A percentile compares a stretch with the other conserved stretches of the same genome.
Conservation (phyloP, 441 rosid genomes). For the Croton setiger region DNA sequence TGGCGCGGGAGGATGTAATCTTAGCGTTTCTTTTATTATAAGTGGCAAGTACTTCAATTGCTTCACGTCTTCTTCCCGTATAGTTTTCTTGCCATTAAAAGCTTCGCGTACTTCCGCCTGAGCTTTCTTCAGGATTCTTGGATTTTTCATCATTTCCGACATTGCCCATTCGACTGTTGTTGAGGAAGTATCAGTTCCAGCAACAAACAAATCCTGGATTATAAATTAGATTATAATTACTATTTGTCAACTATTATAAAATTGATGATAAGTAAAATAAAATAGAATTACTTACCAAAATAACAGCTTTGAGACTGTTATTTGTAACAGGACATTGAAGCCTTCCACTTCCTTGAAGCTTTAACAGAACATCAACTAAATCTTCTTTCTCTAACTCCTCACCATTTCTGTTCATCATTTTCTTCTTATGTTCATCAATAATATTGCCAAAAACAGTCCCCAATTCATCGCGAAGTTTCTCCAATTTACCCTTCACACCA, state of each 20-base stretch:
- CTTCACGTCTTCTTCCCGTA: conserved; percentile 41
- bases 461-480: conserved; percentile 7
- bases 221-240: not conserved
- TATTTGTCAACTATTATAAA: not conserved
- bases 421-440: conserved; percentile 17
- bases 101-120: conserved; percentile 49
- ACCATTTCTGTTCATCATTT: not conserved
- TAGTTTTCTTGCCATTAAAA: conserved; percentile 38
- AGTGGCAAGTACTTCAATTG: conserved; percentile 40
- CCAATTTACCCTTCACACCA: conserved; percentile 14
- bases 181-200: conserved; percentile 56
- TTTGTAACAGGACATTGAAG: conserved; percentile 18
- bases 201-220: conserved; percentile 47
- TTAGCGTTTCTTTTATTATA: conserved; percentile 44
- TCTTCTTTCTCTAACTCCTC: conserved; percentile 16
- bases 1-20: conserved; percentile 60
- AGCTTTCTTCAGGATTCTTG: conserved; percentile 37
- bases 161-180: conserved; percentile 56
- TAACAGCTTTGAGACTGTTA: conserved; percentile 20
- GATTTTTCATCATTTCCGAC: conserved; percentile 44
- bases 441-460: conserved; percentile 18
- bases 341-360: conserved; percentile 16
- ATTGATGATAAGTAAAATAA: not conserved
- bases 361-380: conserved; percentile 24
- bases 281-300: conserved; percentile 15